phyloP scores from a whole-genome alignment of 2,329 filamentous ascomycete genomes.

The Xylaria sp. region DNA sequence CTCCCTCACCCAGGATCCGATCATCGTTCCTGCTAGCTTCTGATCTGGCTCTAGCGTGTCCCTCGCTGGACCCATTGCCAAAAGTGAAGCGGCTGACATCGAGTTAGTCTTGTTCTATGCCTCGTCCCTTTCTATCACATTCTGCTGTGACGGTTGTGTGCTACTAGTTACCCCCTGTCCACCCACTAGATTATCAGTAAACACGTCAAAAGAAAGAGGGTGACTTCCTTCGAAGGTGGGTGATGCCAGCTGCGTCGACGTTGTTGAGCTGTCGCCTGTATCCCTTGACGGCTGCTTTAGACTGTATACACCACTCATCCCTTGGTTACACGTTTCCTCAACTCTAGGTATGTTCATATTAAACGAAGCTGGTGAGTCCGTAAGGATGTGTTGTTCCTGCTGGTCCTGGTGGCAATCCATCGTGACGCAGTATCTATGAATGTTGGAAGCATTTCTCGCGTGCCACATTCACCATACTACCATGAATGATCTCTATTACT shows the following conservation, averaged over 20 bases:
- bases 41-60: constrained; percentile 33
- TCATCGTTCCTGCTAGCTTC: constrained; percentile 21
- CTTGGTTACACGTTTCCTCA: constrained; percentile 29
- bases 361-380: constrained; percentile 10
- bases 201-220: constrained; percentile 27
- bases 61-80: constrained; percentile 28
- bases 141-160: constrained; percentile 12
- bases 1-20: constrained; percentile 32
- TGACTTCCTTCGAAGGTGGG: constrained; percentile 11
- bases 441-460: constrained; percentile 21
- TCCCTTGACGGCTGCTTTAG: constrained; percentile 27
- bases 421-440: constrained; percentile 11
- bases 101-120: constrained; percentile 5
- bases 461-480: constrained; percentile 17
- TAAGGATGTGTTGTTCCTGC: constrained; percentile 31
- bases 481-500: background rate
- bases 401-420: constrained; percentile 18
- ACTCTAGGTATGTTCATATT: constrained; percentile 13
- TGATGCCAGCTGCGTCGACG: constrained; percentile 13
- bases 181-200: constrained; percentile 19
- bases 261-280: constrained; percentile 23
- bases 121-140: constrained; percentile 12
- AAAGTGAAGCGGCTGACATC: constrained; percentile 34
- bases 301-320: constrained; percentile 18
- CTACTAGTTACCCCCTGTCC: constrained; percentile 13